Evolutionary conservation across 768 basidiomycete species (phyloP), one percentile per base, ranked within the genome.

Genomic region (Amanita muscaria): DNA sequence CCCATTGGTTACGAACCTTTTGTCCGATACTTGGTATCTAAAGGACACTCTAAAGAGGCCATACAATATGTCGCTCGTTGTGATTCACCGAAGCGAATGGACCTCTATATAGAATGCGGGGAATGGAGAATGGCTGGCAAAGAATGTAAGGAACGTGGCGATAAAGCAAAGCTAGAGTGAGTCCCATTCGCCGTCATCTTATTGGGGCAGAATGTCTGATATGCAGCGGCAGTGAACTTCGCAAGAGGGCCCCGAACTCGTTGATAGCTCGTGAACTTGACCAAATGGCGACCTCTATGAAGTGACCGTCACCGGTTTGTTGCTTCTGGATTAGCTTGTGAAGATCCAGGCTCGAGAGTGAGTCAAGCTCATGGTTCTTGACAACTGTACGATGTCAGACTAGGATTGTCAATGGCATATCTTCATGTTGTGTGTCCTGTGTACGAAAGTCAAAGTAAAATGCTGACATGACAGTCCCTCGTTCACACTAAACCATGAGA

Each of bases 1-100:
- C 93, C 94, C 3, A 97, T 98, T 47, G 94, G 96, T 1, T 98
- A 94, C 56, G 93, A 97, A 57, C 74, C 84, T 0, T 91, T 91
- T 58, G 90, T 92, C 19, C 77, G 71, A 29, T 80, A 88, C 52
- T 72, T 96, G 29, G 75, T 88, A 22, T 72, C 78, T 40, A 77
- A 80, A 30, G 88, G 88, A 0, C 79, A 83, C 59, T 55, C 62
- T 21, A 87, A 77, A 56, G 86, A 94, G 57, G 96, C 89, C 3
- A 67, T 78, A 1, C 46, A 66, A 3, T 98, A 84, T 57, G 87
- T 98, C 16, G 62, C 80, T 2, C 79, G 80, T 22, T 98, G 94
- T 55, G 96, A 98, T 58, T 71, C 80, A 1, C 81, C 79, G 19
- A 81, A 79, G 52, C 73, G 91, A 18, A 78, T 84, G 3, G 92